Base-by-base conservation (phyloP, 2,329 filamentous ascomycete species). In the Sclerotinia subarctica region DNA sequence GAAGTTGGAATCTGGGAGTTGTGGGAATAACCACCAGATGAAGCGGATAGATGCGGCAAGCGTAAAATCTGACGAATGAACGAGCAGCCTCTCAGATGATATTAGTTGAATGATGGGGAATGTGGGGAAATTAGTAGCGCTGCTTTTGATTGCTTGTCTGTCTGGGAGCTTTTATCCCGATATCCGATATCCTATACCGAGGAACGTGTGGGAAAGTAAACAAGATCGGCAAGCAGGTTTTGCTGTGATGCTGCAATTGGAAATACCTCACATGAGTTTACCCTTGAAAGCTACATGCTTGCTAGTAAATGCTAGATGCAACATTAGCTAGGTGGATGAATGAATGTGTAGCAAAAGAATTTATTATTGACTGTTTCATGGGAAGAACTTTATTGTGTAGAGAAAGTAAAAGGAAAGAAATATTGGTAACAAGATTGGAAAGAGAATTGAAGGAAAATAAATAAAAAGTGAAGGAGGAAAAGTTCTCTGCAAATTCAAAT, bases 221-320 rank as follows among this genome's bases (percentile, higher is more conserved):
- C 38, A 21, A 54, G 38, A 67, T 67, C 57, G 54, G 65, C 65
- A 38, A 42, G 38, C 38, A 42, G 38, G n/a, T 67, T 52, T 62
- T 19, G 49, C 65, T 54, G 15, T 62, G n/a, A n/a, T 13, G 49
- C 56, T 46, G 15, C 53, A 32, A n/a, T 26, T 46, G 56, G 46
- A 52, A 67, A 60, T 17, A 62, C n/a, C 42, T 59, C 38, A 29
- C 44, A 59, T 62, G 59, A 62, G 26, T n/a, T 19, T n/a, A 47
- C 21, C 44, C 47, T 21, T 58, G 63, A 26, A 46, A 62, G 26
- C 15, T 62, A 24, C 47, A 63, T 67, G 49, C 38, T 54, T 49
- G 57, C 19, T 54, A 47, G 51, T 53, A 10, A 44, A 62, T 47
- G 38, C 19, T 15, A 21, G 15, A 21, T 38, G 29, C 29, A 47